Evolutionary conservation across 1,284 basidiomycete species (phyloP).

Genomic region (Cryptococcus deneoformans): DNA sequence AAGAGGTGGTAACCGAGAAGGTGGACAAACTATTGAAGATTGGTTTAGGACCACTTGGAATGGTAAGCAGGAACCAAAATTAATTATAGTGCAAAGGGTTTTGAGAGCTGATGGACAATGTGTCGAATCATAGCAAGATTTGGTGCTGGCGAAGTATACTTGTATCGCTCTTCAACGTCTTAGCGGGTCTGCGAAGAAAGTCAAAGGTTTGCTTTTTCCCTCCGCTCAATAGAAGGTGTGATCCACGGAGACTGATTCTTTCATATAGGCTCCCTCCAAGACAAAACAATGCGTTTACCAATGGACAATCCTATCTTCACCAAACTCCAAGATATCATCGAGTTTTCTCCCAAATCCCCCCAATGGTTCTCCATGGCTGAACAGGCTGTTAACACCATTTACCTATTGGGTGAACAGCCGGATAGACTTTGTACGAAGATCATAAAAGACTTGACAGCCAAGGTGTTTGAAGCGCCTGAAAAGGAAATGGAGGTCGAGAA

Average conservation of each 20-base stretch:
- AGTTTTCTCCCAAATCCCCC: conserved; percentile 72
- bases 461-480: conserved; percentile 58
- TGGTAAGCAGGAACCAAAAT: conserved; percentile 53
- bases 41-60: conserved; percentile 82
- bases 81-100: neutral
- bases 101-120: too few species aligned
- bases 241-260: neutral
- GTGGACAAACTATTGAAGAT: conserved; percentile 82
- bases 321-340: conserved; percentile 73
- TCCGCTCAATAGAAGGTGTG: neutral
- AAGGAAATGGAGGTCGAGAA: conserved; percentile 1
- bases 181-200: conserved; percentile 92
- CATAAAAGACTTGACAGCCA: conserved; percentile 73
- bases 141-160: conserved; percentile 87
- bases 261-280: conserved; percentile 69
- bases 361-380: conserved; percentile 97
- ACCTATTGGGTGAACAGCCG: conserved; percentile 89
- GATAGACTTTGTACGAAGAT: conserved; percentile 79
- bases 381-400: conserved; percentile 95
- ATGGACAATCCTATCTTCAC: conserved; percentile 87
- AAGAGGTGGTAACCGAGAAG: conserved; percentile 80
- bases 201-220: conserved; percentile 66
- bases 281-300: conserved; percentile 80
- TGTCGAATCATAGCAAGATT: conserved; percentile 60
- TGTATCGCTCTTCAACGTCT: conserved; percentile 89